Evolutionary conservation across 2,329 filamentous ascomycete genomes (phyloP).

Genomic region (Ceratocystis smalleyi): DNA sequence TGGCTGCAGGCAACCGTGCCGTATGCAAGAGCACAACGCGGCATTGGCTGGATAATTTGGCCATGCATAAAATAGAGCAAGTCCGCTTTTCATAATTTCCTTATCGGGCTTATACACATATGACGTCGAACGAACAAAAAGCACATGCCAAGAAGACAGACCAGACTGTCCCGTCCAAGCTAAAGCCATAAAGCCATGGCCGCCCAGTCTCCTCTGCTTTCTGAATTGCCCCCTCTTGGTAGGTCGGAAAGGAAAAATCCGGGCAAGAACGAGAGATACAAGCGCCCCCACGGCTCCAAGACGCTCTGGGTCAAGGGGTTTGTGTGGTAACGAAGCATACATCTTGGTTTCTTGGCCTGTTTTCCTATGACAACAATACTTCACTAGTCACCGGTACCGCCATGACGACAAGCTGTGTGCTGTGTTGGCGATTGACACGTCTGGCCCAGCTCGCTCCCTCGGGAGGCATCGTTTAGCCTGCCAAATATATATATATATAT

Average conservation of each 20-base stretch:
- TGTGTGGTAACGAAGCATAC: too few species aligned
- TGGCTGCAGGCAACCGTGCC: too few species aligned
- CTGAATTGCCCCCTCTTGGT: not conserved
- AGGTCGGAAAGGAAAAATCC: not conserved
- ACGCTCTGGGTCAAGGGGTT: not conserved
- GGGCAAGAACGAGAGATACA: not conserved
- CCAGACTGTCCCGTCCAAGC: not conserved
- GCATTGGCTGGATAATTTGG: too few species aligned
- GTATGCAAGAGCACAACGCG: too few species aligned
- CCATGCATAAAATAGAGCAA: not conserved
- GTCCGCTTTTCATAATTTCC: not conserved
- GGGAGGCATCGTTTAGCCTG: not conserved
- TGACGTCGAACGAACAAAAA: not conserved
- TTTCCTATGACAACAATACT: not conserved
- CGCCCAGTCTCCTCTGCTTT: not conserved
- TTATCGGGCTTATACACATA: not conserved
- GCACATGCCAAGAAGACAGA: not conserved
- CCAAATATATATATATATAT: not conserved
- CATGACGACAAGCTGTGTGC: not conserved
- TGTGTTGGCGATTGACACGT: not conserved
- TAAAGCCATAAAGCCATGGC: not conserved
- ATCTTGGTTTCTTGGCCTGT: not conserved
- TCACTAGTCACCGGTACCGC: not conserved
- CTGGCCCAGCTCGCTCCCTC: not conserved
- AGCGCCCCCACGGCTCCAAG: not conserved